Evolutionary conservation across 2,329 filamentous ascomycete species (phyloP), one percentile per base, ranked within the genome.

Genomic region (Fusarium heterosporum): DNA sequence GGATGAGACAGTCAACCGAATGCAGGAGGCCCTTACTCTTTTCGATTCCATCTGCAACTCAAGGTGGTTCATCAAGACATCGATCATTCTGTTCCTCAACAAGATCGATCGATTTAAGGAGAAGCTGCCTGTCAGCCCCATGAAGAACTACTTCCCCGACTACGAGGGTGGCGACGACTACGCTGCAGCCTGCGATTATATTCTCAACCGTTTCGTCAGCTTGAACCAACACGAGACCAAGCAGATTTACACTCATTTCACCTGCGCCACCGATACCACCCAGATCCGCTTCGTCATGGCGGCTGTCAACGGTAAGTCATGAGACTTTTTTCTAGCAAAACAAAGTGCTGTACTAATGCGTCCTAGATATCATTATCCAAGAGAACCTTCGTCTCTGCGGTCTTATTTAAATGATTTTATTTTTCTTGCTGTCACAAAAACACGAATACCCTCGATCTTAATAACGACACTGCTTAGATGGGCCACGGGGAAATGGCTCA

Each of bases 201-300:
- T 99, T 75, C 88, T 99, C 66, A 98, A 98, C 87, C 89, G 96
- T 78, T 99, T 99, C 81, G 96, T 98, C 75, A 96, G 92, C 78
- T 85, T 99, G 78, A 99, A 99, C 84, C 96, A 98, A 82, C 95
- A 97, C 79, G 96, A 98, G 84, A 97, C 93, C 55, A 99, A 99
- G 86, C 96, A 99, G 81, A 98, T 99, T 79, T 99, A 99, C 86
- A 99, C 96, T 61, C 96, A 98, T 82, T 99, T 99, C 83, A 99
- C 96, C 49, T 98, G 96, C 79, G 96, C 96, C 64, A 99, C 96
- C 47, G 96, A 99, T 78, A 99, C 96, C 30, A 97, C 96, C 75
- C 96, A 99, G 81, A 99, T 99, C 75, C 90, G 96, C 77, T 98
- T 99, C 85, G 96, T 99, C 82, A 99, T 99, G 96, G 94, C 95